These are phyloP conservation scores for Ophiostoma perfectum DNA, from an alignment of 2,329 filamentous ascomycete species.

Conservation along the genomic window DNA sequence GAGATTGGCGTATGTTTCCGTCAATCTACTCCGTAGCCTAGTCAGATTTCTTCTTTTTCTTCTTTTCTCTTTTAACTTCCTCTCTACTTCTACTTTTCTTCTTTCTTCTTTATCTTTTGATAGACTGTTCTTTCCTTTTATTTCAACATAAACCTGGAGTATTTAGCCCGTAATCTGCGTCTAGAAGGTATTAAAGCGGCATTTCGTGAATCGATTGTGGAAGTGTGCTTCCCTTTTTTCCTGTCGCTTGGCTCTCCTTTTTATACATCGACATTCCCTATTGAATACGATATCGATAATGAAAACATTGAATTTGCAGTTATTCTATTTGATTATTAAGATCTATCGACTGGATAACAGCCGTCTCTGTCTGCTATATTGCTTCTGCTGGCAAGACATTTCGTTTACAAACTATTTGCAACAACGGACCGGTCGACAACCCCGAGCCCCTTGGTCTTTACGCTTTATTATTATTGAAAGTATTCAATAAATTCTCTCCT, in stretches of 20 bases:
- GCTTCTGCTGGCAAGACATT: neutral
- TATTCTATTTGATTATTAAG: neutral
- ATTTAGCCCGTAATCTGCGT: neutral
- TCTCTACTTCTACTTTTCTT: neutral
- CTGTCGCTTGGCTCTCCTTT: neutral
- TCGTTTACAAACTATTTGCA: neutral
- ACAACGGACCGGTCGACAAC: conserved; percentile 1
- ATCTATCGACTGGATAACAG: neutral
- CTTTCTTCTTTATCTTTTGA: neutral
- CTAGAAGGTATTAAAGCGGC: conserved; percentile 5
- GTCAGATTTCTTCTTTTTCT: neutral
- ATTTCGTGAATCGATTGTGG: neutral
- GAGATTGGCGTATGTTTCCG: neutral
- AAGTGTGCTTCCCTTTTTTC: neutral
- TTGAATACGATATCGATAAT: neutral
- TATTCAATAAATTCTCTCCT: neutral
- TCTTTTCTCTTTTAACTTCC: neutral
- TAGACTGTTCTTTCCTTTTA: neutral
- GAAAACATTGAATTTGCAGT: neutral
- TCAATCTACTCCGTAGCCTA: neutral
- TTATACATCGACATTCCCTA: neutral
- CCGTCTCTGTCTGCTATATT: neutral
- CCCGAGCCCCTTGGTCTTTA: neutral
- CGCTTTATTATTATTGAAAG: neutral
- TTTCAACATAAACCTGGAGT: neutral